Conservation (phyloP, 768 basidiomycete genomes). For the Hemileccinum impolitum region DNA sequence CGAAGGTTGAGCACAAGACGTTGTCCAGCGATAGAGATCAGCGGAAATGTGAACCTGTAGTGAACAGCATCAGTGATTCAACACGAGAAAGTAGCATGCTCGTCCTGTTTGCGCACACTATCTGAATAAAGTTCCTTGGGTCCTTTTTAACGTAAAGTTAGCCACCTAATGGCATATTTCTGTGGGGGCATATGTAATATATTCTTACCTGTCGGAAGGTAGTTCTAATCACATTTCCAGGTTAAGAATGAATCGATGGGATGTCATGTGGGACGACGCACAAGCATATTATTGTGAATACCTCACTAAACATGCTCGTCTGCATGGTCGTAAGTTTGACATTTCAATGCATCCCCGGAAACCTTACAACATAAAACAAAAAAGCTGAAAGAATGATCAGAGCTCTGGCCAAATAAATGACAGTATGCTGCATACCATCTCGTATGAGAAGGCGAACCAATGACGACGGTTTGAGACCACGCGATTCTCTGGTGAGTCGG, state of each 20-base stretch:
- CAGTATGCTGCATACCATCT: conserved; percentile 19
- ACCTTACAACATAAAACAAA: conserved; percentile 15
- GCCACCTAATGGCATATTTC: neutral
- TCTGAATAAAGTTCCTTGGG: no score
- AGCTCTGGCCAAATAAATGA: no score
- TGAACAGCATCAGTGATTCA: no score
- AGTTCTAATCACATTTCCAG: conserved; percentile 1
- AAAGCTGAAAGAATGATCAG: conserved; percentile 3
- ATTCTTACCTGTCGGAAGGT: conserved; percentile 10
- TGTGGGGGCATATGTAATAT: neutral
- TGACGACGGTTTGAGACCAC: neutral
- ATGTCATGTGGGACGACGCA: conserved; percentile 1
- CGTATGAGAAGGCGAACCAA: conserved; percentile 18
- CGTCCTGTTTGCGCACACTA: no score
- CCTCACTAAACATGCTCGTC: conserved; percentile 4
- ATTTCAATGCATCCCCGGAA: neutral
- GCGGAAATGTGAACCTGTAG: conserved; percentile 7
- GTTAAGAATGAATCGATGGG: neutral
- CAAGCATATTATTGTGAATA: conserved; percentile 13
- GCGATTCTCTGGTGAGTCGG: neutral
- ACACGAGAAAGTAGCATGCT: no score
- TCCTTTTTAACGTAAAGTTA: no score
- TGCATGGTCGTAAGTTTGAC: neutral
- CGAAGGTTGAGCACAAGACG: conserved; percentile 24
- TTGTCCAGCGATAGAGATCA: conserved; percentile 17